Evolutionary conservation across 169 alveolate genomes (phyloP).

Genomic region (Plasmodium ovale): DNA sequence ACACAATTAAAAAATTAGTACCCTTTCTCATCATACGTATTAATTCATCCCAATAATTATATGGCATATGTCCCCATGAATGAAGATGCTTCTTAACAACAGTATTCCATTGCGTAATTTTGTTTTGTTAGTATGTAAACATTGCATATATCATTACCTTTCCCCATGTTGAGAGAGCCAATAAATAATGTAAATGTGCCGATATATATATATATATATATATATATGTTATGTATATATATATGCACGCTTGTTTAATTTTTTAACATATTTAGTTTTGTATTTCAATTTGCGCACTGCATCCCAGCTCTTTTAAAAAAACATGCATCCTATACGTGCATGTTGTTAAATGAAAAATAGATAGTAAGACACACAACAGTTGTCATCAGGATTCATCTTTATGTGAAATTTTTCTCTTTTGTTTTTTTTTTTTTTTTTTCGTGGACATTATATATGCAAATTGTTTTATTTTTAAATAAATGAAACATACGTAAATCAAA

Average conservation of each 20-base stretch:
- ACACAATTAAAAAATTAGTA: too few relatives aligned
- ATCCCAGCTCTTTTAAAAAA: neutral
- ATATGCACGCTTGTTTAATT: neutral
- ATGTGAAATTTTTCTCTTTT: neutral
- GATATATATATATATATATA: neutral
- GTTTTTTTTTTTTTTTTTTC: too few relatives aligned
- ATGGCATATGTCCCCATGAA: too few relatives aligned
- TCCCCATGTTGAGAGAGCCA: too few relatives aligned
- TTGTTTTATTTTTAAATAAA: neutral
- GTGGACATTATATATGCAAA: neutral
- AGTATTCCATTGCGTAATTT: too few relatives aligned
- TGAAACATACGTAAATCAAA: neutral
- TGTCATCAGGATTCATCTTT: neutral
- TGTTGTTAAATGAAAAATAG: slow-evolving; percentile 1
- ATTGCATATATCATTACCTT: too few relatives aligned
- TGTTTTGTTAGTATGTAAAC: too few relatives aligned
- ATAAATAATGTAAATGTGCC: neutral
- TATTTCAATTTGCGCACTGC: too few relatives aligned
- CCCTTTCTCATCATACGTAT: too few relatives aligned
- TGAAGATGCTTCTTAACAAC: too few relatives aligned
- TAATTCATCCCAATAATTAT: too few relatives aligned
- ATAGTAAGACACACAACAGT: neutral
- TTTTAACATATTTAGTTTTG: too few relatives aligned
- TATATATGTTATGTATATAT: neutral
- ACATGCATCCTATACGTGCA: neutral